These are phyloP conservation scores for Filosporella fistucella DNA, from an alignment of 495 filamentous ascomycete genomes.

Conservation along the genomic window DNA sequence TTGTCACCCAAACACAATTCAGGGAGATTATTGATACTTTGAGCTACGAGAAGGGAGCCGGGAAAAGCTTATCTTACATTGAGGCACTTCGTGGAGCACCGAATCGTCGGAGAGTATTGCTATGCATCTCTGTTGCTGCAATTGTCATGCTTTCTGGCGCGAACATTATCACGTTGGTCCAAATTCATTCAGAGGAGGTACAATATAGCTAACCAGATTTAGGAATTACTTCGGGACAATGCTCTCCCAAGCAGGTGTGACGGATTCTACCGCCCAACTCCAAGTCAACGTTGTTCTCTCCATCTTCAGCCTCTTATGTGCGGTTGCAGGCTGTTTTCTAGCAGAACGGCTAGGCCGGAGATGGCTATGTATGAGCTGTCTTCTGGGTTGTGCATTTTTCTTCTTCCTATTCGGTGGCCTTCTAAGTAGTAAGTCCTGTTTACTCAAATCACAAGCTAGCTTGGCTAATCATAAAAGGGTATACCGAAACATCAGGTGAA, in stretches of 20 bases:
- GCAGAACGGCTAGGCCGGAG: slow-evolving; percentile 63
- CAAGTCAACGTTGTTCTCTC: slow-evolving; percentile 41
- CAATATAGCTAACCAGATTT: no score
- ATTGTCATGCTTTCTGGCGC: slow-evolving; percentile 49
- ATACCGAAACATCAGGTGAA: not conserved
- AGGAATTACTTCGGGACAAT: slow-evolving; percentile 44
- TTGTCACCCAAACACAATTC: slow-evolving; percentile 24
- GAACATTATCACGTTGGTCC: slow-evolving; percentile 39
- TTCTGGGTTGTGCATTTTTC: slow-evolving; percentile 13
- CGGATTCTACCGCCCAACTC: slow-evolving; percentile 15
- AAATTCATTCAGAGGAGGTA: no score
- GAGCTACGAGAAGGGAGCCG: slow-evolving; percentile 13
- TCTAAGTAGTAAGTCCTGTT: not conserved
- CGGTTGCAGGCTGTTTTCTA: slow-evolving; percentile 57
- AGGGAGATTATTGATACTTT: slow-evolving; percentile 26
- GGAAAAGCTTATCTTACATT: not conserved
- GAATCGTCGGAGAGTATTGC: not conserved
- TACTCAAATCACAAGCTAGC: not conserved
- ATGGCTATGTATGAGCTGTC: no score
- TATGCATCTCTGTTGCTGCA: not conserved
- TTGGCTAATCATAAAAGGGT: no score
- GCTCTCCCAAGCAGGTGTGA: slow-evolving; percentile 19
- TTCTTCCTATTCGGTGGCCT: not conserved
- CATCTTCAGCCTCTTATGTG: slow-evolving; percentile 57
- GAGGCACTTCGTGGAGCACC: not conserved